Evolutionary conservation across 2,329 filamentous ascomycete genomes (phyloP), one percentile per base, ranked within the genome.

Genomic region (Ceratocystiopsis brevicomis): DNA sequence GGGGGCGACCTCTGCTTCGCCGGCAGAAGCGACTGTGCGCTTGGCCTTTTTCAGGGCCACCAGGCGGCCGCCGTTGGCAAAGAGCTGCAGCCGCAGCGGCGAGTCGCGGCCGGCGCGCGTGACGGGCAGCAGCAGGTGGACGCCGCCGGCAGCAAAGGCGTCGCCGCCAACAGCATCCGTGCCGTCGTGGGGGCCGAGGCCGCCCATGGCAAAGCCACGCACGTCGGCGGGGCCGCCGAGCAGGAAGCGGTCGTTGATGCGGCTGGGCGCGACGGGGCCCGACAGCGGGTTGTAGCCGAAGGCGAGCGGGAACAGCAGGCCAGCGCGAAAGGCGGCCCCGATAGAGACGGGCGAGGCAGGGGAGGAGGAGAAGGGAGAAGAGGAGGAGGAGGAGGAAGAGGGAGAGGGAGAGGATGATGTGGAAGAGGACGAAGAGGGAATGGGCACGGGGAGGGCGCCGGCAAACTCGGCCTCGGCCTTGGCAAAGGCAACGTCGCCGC

Each of bases 161-260:
- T 98, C 90, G 19, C 90, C 90, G 13, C 90, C 90, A 0, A 94
- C 76, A 1, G 87, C 78, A 60, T 98, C 88, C 16, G 66, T 59
- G 1, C 86, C 83, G 54, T 96, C 88, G 49, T 81, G 80, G 4
- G 90, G 87, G 10, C 90, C 90, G 6, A 98, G 69, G 1, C 90
- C 90, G 17, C 80, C 82, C 18, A 93, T 73, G 46, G 85, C 78
- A 68, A 98, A 98, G 2, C 90, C 90, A 44, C 90, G 82, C 14
- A 98, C 83, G 56, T 94, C 88, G 3, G 86, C 94, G 4, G 90
- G 88, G 0, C 90, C 90, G 38, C 90, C 90, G 32, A 98, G 81
- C 54, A 86, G 77, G 65, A 98, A 98, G 38, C 90, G 84, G 59
- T 98, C 90, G 57, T 92, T 95, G 54, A 96, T 72, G 30, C 84